Evolutionary conservation across 345 rosid genomes (phyloP).

Genomic region (Toxicodendron radicans): DNA sequence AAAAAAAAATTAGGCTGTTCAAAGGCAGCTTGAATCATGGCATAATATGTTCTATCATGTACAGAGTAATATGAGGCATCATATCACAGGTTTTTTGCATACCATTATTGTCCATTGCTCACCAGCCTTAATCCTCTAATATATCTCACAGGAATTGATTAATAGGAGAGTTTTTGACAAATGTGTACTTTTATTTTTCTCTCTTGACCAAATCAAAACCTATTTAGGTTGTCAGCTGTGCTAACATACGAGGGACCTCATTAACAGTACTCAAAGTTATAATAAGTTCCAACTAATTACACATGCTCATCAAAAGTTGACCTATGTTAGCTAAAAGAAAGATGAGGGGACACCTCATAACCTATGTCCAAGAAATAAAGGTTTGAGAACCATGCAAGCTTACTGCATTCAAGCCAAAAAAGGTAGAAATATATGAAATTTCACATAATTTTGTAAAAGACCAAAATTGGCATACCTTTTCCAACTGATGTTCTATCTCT

Average conservation of each 20-base stretch:
- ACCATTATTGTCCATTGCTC: not conserved
- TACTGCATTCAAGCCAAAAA: not conserved
- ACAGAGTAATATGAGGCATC: not conserved
- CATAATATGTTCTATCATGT: not conserved
- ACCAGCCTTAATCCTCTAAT: not conserved
- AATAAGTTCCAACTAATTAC: not conserved
- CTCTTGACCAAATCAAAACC: not conserved
- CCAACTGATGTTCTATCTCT: conserved; percentile 65
- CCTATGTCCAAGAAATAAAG: not conserved
- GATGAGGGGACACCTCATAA: not conserved
- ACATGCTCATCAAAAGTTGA: not conserved
- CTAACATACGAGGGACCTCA: not conserved
- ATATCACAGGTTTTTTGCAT: not conserved
- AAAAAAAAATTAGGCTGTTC: not conserved
- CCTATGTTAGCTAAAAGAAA: not conserved
- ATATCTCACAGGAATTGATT: not conserved
- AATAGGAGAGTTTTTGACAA: not conserved
- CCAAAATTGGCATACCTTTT: conserved; percentile 42
- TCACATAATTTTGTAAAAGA: not conserved
- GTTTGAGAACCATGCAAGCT: not conserved
- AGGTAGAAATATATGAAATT: conserved; percentile 6
- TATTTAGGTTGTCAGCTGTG: not conserved
- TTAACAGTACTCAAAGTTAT: not conserved
- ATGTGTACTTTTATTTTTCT: not conserved
- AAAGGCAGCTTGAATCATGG: not conserved